phyloP scores from a whole-genome alignment of 2,329 filamentous ascomycete species.

The Colletotrichum phormii region DNA sequence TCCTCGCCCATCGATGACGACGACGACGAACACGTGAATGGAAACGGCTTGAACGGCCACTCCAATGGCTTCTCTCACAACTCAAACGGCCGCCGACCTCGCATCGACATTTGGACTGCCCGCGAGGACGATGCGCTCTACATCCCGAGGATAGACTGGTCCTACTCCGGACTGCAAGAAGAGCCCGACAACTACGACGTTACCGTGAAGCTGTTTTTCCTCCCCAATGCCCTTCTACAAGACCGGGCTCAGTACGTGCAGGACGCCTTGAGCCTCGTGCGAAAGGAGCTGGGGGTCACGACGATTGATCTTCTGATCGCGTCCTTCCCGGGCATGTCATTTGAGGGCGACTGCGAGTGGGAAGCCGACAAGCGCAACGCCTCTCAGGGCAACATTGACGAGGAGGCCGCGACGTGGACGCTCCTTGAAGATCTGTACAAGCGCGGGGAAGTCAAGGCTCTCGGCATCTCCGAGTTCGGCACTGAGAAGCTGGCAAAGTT shows the following conservation, averaged over 20 bases:
- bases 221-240: constrained; percentile 75
- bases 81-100: constrained; percentile 42
- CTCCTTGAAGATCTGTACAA: constrained; percentile 79
- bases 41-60: constrained; percentile 43
- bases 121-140: constrained; percentile 70
- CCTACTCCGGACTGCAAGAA: constrained; percentile 78
- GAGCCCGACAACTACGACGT: constrained; percentile 90
- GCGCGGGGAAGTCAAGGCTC: constrained; percentile 76
- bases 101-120: constrained; percentile 74
- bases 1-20: constrained; percentile 41
- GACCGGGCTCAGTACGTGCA: constrained; percentile 77
- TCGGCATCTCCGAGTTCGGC: constrained; percentile 93
- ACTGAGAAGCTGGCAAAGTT: constrained; percentile 85
- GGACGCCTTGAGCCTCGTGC: constrained; percentile 84
- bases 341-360: constrained; percentile 92
- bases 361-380: constrained; percentile 74
- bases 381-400: constrained; percentile 72
- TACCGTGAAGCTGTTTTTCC: constrained; percentile 94
- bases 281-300: constrained; percentile 80
- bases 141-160: constrained; percentile 82
- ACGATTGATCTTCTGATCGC: constrained; percentile 90
- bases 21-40: constrained; percentile 44
- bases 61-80: constrained; percentile 46
- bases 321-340: constrained; percentile 92
- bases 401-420: constrained; percentile 76